Evolutionary conservation across 108 stramenopile genomes (phyloP), one percentile per base, ranked within the genome.

Genomic region (Skeletonema menzelii): DNA sequence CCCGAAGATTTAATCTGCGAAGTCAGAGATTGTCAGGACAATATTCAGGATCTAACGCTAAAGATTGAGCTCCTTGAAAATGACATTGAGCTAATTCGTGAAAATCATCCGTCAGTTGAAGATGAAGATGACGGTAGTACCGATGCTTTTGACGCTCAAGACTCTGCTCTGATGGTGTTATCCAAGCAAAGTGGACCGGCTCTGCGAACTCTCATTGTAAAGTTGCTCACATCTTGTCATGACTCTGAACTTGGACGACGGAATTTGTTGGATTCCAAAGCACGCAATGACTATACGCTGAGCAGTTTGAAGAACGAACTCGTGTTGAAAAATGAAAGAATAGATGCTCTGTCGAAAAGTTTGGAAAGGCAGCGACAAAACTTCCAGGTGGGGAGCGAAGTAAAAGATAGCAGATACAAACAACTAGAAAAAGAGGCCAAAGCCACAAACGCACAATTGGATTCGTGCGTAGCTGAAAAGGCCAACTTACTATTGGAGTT

Each of bases 11-110:
- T 44, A 5, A 17, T 55, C 5, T 72, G 61, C 8, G 60, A 34
- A 35, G 63, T 74, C 27, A 47, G 58, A 75, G 85, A 91, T 20
- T 66, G 60, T 3, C 64, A 80, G 56, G 82, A 88, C 47, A 84
- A 63, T 32, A 67, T 95, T 28, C 84, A 88, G 63, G 89, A 90
- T n/a, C 56, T 88, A 24, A 86, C 88, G 57, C 68, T 95, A 30
- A 88, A 87, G 68, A 65, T 91, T 8, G 95, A 95, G 67, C 69
- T 95, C 2, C 62, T 95, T 22, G 88, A 88, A 42, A 70, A 67
- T 13, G 89, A 88, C 42, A 35, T 95, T 42, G 89, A 89, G 42
- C 72, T 87, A 14, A 59, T 95, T 59, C 63, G 75, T 28, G 14
- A 57, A 5, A 74, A 77, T 59, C 55, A 86, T 63, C 82, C 88